These are phyloP conservation scores for Juncus inflexus DNA, from an alignment of 176 grass and related monocot species.

Conservation along the genomic window DNA sequence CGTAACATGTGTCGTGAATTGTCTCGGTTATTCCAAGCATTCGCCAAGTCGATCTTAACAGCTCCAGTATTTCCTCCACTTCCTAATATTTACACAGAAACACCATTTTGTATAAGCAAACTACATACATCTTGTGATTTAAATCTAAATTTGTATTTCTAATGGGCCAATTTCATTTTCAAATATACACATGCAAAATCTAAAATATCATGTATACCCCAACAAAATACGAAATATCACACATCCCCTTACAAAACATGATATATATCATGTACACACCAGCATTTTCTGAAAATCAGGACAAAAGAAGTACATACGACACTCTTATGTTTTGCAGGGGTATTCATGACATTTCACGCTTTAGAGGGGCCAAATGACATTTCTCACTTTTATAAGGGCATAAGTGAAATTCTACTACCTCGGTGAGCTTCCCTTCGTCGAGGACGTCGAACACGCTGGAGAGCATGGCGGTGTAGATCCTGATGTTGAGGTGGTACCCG, in stretches of 20 bases:
- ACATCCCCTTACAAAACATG: background rate
- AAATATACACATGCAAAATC: too few relatives aligned
- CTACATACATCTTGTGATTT: too few relatives aligned
- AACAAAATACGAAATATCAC: too few relatives aligned
- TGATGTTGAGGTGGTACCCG: constrained; percentile 90
- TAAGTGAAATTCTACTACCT: constrained; percentile 42
- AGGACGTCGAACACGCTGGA: constrained; percentile 82
- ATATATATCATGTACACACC: background rate
- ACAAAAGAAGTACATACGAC: background rate
- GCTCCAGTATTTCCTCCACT: constrained; percentile 97
- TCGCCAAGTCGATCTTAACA: constrained; percentile 89
- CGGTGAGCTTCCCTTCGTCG: constrained; percentile 94
- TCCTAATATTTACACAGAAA: constrained; percentile 42
- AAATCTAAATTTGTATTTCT: too few relatives aligned
- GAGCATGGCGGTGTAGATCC: constrained; percentile 44
- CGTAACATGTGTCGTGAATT: constrained; percentile 94
- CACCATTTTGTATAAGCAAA: too few relatives aligned
- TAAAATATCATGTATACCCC: too few relatives aligned
- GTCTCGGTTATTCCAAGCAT: constrained; percentile 88
- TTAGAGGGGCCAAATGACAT: background rate
- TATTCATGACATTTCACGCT: too few relatives aligned
- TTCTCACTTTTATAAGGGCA: constrained; percentile 13
- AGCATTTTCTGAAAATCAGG: background rate
- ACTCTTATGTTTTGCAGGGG: too few relatives aligned
- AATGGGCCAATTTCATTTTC: too few relatives aligned